Conservation (phyloP, 106 monocot genomes). For the Phalaenopsis aphrodite region DNA sequence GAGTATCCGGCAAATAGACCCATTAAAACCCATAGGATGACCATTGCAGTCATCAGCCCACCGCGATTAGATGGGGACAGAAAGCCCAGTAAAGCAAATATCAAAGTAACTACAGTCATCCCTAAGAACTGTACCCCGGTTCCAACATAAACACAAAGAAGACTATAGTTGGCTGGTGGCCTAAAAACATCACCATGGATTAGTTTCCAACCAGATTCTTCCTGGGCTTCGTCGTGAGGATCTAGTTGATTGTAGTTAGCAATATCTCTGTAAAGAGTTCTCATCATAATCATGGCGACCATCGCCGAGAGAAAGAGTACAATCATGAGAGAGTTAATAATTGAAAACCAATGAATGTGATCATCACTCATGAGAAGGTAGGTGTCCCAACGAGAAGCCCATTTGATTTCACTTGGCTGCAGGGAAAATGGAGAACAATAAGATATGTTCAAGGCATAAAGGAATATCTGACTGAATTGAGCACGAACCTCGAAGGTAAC, state of each 20-base stretch:
- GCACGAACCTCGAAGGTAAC: conserved; percentile 33
- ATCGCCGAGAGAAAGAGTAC: conserved; percentile 30
- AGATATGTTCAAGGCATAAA: not conserved
- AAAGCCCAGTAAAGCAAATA: conserved; percentile 10
- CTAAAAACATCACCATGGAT: conserved; percentile 30
- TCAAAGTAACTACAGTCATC: conserved; percentile 15
- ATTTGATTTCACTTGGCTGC: conserved; percentile 28
- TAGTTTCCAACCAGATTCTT: conserved; percentile 34
- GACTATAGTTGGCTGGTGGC: conserved; percentile 17
- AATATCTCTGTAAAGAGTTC: conserved; percentile 28
- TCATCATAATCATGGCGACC: conserved; percentile 38
- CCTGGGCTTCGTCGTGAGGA: conserved; percentile 31
- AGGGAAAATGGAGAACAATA: not conserved
- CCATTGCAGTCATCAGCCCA: conserved; percentile 15
- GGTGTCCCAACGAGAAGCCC: conserved; percentile 37
- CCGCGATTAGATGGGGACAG: conserved; percentile 16
- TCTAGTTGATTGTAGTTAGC: conserved; percentile 30
- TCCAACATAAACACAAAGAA: conserved; percentile 29
- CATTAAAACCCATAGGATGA: conserved; percentile 15
- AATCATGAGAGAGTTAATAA: conserved; percentile 29
- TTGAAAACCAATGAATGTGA: conserved; percentile 36
- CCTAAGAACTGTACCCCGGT: conserved; percentile 18
- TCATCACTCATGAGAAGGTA: conserved; percentile 33
- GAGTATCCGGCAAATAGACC: conserved; percentile 17
- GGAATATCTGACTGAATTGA: not conserved